Evolutionary conservation across 106 monocot species (phyloP), one percentile per base, ranked within the genome.

Genomic region (Platanthera guangdongensis): DNA sequence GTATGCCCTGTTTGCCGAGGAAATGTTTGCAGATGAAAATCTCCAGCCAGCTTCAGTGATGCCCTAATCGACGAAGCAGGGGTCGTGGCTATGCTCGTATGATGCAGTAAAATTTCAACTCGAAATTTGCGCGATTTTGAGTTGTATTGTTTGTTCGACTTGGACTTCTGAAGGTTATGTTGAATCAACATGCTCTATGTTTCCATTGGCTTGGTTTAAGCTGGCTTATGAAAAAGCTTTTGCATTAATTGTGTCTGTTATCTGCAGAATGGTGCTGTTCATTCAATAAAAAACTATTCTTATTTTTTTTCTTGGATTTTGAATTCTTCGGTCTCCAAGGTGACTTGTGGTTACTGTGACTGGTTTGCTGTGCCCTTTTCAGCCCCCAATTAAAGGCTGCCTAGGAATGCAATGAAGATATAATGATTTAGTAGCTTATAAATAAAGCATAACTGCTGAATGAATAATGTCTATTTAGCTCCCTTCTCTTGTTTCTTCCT

Each of bases 1-100:
- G 70, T 70, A n/a, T 70, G 70, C 14, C 70, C 70, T 47, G 70
- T 70, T 70, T 70, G 70, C 47, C 45, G 70, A 47, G 47, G 70
- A 70, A 70, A 70, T 70, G 47, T 70, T 30, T 67, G 67, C 10
- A 32, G 28, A 67, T 67, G 30, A 67, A 30, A 8, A 47, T 70
- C 15, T 70, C 16, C 14, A 47, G 47, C 15, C 16, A 14, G 16
- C 70, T 25, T 47, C 47, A 3, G 47, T 48, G 70, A 70, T 47
- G 15, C 15, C 12, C 1, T 16, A 70, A 15, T 47, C n/a, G n/a
- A n/a, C 5, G 16, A 6, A 5, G n/a, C 7, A 30, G 45, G 11
- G 15, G 46, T 70, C 47, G 45, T 45, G 30, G 45, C 10, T 68
- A 47, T 47, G 70, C 47, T 48, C 9, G 6, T 47, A 47, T 9